These are phyloP conservation scores for Plasmodium yoelii DNA, from an alignment of 169 alveolate genomes.

Conservation along the genomic window DNA sequence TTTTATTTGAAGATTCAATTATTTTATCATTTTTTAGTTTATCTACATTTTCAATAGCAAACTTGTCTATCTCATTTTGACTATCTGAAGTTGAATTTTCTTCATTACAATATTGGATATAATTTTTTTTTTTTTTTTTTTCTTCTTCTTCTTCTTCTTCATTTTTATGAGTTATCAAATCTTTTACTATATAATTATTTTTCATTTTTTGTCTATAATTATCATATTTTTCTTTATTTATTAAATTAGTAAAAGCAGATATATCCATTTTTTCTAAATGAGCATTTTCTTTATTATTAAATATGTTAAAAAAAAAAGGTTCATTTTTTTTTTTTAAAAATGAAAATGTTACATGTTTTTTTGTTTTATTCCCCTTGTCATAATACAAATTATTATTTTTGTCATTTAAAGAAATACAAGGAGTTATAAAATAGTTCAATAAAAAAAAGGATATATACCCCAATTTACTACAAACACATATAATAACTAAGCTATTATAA, in stretches of 20 bases:
- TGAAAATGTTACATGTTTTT: neutral
- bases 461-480: slow-evolving; percentile 30
- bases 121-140: neutral
- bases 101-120: neutral
- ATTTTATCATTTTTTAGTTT: too few species aligned
- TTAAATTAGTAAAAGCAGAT: slow-evolving; percentile 3
- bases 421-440: slow-evolving; percentile 59
- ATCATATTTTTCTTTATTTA: slow-evolving; percentile 44
- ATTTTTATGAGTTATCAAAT: neutral
- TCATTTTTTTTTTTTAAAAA: slow-evolving; percentile 18
- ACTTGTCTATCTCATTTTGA: neutral
- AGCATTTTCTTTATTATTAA: slow-evolving; percentile 39
- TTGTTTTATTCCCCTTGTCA: slow-evolving; percentile 1
- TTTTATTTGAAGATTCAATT: neutral
- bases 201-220: slow-evolving; percentile 21
- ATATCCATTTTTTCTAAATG: slow-evolving; percentile 27
- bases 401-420: slow-evolving; percentile 4
- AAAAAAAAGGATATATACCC: slow-evolving; percentile 54
- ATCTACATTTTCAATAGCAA: too few species aligned
- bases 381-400: neutral
- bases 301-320: slow-evolving; percentile 35
- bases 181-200: slow-evolving; percentile 3
- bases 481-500: slow-evolving; percentile 15
- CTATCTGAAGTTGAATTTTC: neutral
- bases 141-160: neutral